A percentile compares a stretch with the other conserved stretches of the same genome.
phyloP scores from a whole-genome alignment of 2,329 filamentous ascomycete species.

The Huntiella decipiens region DNA sequence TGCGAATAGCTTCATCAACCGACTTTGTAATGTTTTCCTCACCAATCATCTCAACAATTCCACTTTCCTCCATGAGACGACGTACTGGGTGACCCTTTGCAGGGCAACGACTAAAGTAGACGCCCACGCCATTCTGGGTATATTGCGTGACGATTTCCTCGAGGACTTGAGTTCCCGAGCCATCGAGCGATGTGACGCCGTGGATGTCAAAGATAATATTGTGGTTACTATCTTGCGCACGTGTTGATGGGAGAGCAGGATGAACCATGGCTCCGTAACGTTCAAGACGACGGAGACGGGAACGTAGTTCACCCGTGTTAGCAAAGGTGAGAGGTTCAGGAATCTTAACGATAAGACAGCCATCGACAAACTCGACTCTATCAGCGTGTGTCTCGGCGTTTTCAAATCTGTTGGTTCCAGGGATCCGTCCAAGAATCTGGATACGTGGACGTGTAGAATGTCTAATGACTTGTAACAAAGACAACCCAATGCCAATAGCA shows the following conservation, averaged over 20 bases:
- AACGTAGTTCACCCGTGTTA: conserved; percentile 84
- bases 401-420: conserved; percentile 65
- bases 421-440: conserved; percentile 81
- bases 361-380: conserved; percentile 71
- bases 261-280: conserved; percentile 81
- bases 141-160: conserved; percentile 75
- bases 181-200: conserved; percentile 88
- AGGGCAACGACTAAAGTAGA: conserved; percentile 51
- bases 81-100: conserved; percentile 39
- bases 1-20: conserved; percentile 65
- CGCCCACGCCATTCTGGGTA: conserved; percentile 52
- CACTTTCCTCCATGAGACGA: conserved; percentile 53
- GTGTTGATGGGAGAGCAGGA: conserved; percentile 65
- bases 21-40: conserved; percentile 58
- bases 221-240: conserved; percentile 61
- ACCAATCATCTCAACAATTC: conserved; percentile 70
- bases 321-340: conserved; percentile 92
- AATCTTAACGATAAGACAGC: conserved; percentile 91
- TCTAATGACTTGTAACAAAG: conserved; percentile 71
- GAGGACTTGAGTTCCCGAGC: conserved; percentile 79
- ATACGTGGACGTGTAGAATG: conserved; percentile 86
- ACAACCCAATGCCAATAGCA: conserved; percentile 80
- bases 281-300: conserved; percentile 63
- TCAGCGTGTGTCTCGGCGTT: conserved; percentile 61
- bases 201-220: conserved; percentile 96